A percentile compares a stretch with the other conserved stretches of the same genome.
Evolutionary conservation across 2,329 filamentous ascomycete species (phyloP).

Genomic region (Acephala macrosclerotiorum): DNA sequence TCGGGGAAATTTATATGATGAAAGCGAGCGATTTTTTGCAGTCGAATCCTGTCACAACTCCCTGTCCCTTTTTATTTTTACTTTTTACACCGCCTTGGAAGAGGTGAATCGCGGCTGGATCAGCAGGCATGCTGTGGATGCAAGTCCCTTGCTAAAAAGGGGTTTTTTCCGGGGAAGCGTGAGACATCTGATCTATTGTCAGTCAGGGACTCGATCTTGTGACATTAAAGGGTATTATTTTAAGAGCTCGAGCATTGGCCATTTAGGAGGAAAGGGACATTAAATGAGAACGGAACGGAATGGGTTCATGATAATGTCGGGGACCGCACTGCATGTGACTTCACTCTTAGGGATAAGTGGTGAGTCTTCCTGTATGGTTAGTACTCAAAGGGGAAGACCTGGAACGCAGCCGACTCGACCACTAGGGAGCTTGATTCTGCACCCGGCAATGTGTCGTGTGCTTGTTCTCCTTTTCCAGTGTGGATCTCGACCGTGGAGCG

Average conservation of each 20-base stretch:
- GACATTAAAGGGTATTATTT: conserved; percentile 1
- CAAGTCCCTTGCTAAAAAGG: conserved; percentile 5
- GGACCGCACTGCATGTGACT: conserved; percentile 1
- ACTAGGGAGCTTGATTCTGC: background rate
- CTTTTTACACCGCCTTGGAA: conserved; percentile 19
- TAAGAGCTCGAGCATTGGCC: background rate
- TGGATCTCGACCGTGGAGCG: background rate
- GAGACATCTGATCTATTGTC: conserved; percentile 1
- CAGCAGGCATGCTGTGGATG: conserved; percentile 14
- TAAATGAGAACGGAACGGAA: background rate
- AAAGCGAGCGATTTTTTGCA: background rate
- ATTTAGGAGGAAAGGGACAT: background rate
- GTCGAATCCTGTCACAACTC: background rate
- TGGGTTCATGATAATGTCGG: background rate
- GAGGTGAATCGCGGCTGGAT: conserved; percentile 12
- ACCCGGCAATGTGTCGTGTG: conserved; percentile 1
- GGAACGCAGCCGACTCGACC: background rate
- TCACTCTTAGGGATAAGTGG: background rate
- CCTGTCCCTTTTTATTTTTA: background rate
- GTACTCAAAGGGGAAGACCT: background rate
- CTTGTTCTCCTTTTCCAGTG: background rate
- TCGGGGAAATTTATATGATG: background rate
- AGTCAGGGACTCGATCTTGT: conserved; percentile 8
- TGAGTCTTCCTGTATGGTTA: background rate
- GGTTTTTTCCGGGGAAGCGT: background rate